phyloP scores from a whole-genome alignment of 129 eudicot species.

The Deinandra increscens region DNA sequence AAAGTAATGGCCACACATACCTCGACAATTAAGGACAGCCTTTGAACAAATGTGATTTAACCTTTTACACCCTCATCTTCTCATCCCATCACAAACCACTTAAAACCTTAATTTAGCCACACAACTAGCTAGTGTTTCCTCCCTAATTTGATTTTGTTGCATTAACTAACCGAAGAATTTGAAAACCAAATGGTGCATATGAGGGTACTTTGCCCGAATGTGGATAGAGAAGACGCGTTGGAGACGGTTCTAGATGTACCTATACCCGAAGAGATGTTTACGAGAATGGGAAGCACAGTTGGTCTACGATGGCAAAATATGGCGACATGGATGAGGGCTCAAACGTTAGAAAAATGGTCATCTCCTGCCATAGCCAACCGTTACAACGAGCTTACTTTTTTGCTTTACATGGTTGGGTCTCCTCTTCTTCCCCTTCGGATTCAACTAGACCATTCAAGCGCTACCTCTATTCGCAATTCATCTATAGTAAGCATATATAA shows the following conservation, averaged over 20 bases:
- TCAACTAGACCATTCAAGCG: slow-evolving; percentile 40
- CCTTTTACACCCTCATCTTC: slow-evolving; percentile 11
- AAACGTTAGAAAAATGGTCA: slow-evolving; percentile 67
- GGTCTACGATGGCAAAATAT: slow-evolving; percentile 86
- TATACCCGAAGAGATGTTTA: slow-evolving; percentile 81
- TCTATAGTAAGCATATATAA: slow-evolving; percentile 75
- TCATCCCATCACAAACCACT: slow-evolving; percentile 18
- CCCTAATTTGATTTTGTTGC: neutral
- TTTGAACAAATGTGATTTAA: slow-evolving; percentile 19
- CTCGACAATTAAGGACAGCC: slow-evolving; percentile 50
- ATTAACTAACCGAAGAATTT: neutral
- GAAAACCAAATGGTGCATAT: slow-evolving; percentile 26
- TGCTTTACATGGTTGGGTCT: slow-evolving; percentile 69
- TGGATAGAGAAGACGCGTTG: slow-evolving; percentile 69
- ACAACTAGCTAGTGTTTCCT: neutral
- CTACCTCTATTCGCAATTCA: slow-evolving; percentile 60
- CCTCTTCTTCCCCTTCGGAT: slow-evolving; percentile 92
- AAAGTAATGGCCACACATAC: slow-evolving; percentile 43
- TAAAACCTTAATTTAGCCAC: slow-evolving; percentile 11
- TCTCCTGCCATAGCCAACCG: slow-evolving; percentile 68
- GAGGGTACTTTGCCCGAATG: slow-evolving; percentile 86
- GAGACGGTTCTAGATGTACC: slow-evolving; percentile 86
- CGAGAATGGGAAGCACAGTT: slow-evolving; percentile 55
- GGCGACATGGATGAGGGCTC: slow-evolving; percentile 97
- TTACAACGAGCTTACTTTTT: slow-evolving; percentile 77